A percentile compares a stretch with the other conserved stretches of the same genome.
phyloP scores from a whole-genome alignment of 2,329 filamentous ascomycete species.

The Monosporascus sp. region DNA sequence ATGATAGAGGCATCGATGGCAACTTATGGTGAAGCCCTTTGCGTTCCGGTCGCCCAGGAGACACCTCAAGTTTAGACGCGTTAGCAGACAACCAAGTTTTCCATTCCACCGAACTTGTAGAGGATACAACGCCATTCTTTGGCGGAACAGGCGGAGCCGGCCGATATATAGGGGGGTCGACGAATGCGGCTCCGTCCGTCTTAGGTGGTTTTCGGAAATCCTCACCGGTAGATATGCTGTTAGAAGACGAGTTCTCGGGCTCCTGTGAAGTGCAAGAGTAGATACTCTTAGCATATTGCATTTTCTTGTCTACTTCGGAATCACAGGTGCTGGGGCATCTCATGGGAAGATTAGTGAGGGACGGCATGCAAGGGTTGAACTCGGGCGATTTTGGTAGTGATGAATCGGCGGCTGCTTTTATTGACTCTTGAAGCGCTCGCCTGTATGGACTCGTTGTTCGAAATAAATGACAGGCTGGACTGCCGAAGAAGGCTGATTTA shows the following conservation, averaged over 20 bases:
- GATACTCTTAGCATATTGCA: constrained; percentile 42
- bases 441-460: constrained; percentile 52
- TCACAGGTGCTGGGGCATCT: constrained; percentile 34
- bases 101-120: constrained; percentile 41
- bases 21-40: constrained; percentile 11
- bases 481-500: constrained; percentile 47
- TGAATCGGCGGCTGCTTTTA: constrained; percentile 30
- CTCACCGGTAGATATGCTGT: constrained; percentile 6
- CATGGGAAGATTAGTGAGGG: constrained; percentile 35
- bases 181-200: constrained; percentile 27
- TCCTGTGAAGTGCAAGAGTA: constrained; percentile 37
- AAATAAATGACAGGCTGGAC: constrained; percentile 46
- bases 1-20: constrained; percentile 13
- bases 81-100: constrained; percentile 50
- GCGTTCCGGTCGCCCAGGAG: constrained; percentile 5
- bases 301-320: constrained; percentile 33
- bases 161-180: constrained; percentile 26
- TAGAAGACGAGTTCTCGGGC: constrained; percentile 3
- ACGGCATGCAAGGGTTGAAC: constrained; percentile 33
- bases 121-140: constrained; percentile 25
- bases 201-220: constrained; percentile 13
- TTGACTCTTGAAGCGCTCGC: constrained; percentile 43
- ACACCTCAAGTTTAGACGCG: constrained; percentile 40
- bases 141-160: constrained; percentile 13
- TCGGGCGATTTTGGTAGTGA: constrained; percentile 21